Evolutionary conservation across 2,329 filamentous ascomycete genomes (phyloP), one percentile per base, ranked within the genome.

Genomic region (Trichoderma gracile): DNA sequence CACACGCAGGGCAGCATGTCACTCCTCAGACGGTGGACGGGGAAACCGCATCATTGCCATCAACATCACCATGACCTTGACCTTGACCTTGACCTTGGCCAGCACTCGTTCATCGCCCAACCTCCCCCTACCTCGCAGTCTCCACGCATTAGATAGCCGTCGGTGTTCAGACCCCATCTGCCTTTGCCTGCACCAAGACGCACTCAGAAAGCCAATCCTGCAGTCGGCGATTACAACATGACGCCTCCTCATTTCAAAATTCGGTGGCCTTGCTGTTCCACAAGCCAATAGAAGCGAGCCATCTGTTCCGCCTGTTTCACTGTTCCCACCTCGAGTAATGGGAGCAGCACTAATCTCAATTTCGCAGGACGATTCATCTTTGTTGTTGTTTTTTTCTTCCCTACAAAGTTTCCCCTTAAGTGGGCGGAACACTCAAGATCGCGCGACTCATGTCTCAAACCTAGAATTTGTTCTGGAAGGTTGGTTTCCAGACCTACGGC

Each of bases 391-490:
- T 45, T 14, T 38, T 38, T n/a, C n/a, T n/a, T n/a, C n/a, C n/a
- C 4, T 14, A 12, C 33, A 5, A 38, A 38, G 12, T 6, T 27
- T 6, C 25, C 25, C 25, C 25, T 6, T 27, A 6, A 27, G 4
- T 4, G 7, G 25, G 25, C 7, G 25, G 7, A 27, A 5, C 7
- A 4, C 7, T 6, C 25, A 27, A 27, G 25, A 5, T 27, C 25
- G 25, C 54, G 19, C 56, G 56, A 49, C 10, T 59, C 56, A 46
- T 46, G 45, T 58, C 27, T 57, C 40, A 57, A 19, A 42, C 19
- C 30, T 57, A 30, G 54, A 57, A 27, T 45, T 46, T 57, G 40
- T 57, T 57, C 54, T 57, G 46, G 54, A 57, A 57, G 40, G 49
- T 17, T 52, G 49, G 30, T 19, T 52, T 52, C 1, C 49, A 19